Base-by-base conservation (phyloP, 495 filamentous ascomycete species). In the Penicillium goetzii region DNA sequence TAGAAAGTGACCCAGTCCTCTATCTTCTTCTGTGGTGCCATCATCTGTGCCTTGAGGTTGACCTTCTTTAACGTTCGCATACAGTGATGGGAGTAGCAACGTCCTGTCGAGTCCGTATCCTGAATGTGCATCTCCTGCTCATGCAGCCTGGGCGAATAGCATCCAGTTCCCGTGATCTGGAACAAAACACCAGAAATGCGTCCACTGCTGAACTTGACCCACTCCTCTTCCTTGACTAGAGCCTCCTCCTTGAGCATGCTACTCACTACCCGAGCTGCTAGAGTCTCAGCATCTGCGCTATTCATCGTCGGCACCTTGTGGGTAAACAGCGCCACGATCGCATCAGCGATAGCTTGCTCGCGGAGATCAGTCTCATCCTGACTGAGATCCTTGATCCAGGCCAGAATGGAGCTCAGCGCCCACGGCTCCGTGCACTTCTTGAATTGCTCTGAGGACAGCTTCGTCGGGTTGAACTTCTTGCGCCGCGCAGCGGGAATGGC, bases 231-330 rank as follows among this genome's bases (percentile, higher is more conserved):
- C 23, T 89, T 88, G 10, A 96, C 80, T 41, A 99, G 74, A 14
- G 90, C 90, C 25, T 88, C 92, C 47, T 89, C 87, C 2, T 84
- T 80, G 57, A 92, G 83, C 92, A 99, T 96, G 36, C 89, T 86
- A 40, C 85, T 80, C 2, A 97, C 90, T 2, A 97, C 91, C 54
- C 85, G 87, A 49, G 87, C 84, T 51, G 90, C 90, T 23, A 99
- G 80, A 8, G 89, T 88, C 72, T 99, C 95, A 2, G 96, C 96
- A 81, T 98, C 95, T 2, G 95, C 93, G 50, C 92, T 93, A 68
- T 99, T 98, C 95, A 99, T 98, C 0, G 94, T 99, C 1, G 96
- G 93, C 2, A 99, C 93, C 75, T 97, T 97, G 77, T 93, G 87
- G 17, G 93, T 97, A 72, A 99, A 98, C 23, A 99, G 80, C 10